phyloP scores from a whole-genome alignment of 305 asterid genomes.

The Fraxinus floribunda region DNA sequence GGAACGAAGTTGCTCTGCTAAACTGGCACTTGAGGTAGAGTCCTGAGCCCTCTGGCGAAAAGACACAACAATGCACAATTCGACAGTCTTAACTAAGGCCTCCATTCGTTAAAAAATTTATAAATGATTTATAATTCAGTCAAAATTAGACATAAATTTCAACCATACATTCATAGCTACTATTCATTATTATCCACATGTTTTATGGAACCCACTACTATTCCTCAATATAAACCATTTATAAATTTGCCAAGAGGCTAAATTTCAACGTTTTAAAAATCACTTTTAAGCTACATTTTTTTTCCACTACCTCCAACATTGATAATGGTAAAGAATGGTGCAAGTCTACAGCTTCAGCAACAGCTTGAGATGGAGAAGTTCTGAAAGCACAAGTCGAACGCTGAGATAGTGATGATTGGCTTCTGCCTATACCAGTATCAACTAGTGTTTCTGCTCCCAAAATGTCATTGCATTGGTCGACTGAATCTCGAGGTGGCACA shows the following conservation, averaged over 20 bases:
- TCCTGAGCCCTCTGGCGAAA: conserved; percentile 46
- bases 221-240: not conserved
- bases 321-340: conserved; percentile 81
- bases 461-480: conserved; percentile 28
- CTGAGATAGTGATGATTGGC: conserved; percentile 82
- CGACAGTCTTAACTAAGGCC: not conserved
- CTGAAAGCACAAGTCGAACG: conserved; percentile 59
- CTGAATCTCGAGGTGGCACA: conserved; percentile 27
- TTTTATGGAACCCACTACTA: not conserved
- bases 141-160: not conserved
- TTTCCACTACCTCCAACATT: conserved; percentile 73
- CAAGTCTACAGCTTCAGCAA: conserved; percentile 50
- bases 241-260: not conserved
- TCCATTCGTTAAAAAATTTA: not conserved
- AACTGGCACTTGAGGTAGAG: conserved; percentile 33
- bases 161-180: not conserved
- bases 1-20: conserved; percentile 31
- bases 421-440: conserved; percentile 56
- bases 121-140: not conserved
- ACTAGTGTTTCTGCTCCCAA: conserved; percentile 42
- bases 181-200: not conserved
- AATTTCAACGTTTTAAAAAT: not conserved
- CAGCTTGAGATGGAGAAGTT: conserved; percentile 40
- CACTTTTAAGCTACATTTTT: not conserved
- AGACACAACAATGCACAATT: not conserved